phyloP scores from a whole-genome alignment of 257 asterid species.

The Solanum paucissectum region DNA sequence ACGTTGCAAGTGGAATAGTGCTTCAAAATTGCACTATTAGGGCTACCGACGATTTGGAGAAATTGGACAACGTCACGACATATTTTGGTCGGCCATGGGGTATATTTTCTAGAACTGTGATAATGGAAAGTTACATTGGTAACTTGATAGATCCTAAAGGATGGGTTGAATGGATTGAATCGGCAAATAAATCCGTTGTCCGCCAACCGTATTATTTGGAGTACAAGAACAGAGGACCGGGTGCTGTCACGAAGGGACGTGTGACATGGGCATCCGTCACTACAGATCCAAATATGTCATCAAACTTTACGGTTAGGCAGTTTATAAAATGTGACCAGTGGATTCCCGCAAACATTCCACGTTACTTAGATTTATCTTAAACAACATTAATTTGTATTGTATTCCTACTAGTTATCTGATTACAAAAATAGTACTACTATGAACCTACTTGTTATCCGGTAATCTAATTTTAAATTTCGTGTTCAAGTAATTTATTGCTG shows the following conservation, averaged over 20 bases:
- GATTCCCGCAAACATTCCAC: neutral
- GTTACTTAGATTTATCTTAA: neutral
- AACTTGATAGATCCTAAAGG: neutral
- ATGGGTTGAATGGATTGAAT: neutral
- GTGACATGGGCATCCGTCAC: neutral
- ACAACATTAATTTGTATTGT: neutral
- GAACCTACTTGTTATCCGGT: too few species aligned
- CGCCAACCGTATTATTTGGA: neutral
- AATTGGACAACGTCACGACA: neutral
- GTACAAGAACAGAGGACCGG: neutral
- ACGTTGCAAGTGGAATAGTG: neutral
- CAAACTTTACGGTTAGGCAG: neutral
- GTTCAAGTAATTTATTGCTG: too few species aligned
- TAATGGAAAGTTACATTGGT: neutral
- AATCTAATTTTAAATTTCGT: too few species aligned
- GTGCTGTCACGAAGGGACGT: neutral
- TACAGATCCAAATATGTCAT: accelerated
- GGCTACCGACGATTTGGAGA: neutral
- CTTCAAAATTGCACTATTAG: neutral
- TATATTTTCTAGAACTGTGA: neutral
- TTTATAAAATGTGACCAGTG: neutral
- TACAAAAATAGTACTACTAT: too few species aligned
- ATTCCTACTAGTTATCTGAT: too few species aligned
- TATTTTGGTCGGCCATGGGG: constrained; percentile 14
- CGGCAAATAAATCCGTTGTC: neutral